Conservation (phyloP, 2,329 filamentous ascomycete genomes). For the Zymoseptoria crescenta region DNA sequence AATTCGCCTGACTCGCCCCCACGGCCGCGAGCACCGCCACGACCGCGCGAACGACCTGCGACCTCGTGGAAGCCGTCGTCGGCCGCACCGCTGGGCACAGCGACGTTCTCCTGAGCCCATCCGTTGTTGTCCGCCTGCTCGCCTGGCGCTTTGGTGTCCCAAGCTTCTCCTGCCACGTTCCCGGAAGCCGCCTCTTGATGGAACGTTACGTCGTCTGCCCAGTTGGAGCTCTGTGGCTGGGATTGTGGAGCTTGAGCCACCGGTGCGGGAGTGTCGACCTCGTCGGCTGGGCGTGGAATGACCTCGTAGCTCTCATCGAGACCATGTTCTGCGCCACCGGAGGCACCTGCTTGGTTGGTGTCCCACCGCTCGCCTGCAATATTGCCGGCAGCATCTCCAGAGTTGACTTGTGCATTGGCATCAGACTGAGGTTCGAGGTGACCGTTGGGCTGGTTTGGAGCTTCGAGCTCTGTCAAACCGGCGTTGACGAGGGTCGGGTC, state of each 20-base stretch:
- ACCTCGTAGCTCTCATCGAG: slow-evolving; percentile 66
- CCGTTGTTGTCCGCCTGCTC: slow-evolving; percentile 35
- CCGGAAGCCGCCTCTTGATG: slow-evolving; percentile 19
- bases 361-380: slow-evolving; percentile 62
- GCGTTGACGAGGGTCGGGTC: slow-evolving; percentile 63
- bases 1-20: slow-evolving; percentile 33
- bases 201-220: slow-evolving; percentile 61
- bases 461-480: slow-evolving; percentile 59
- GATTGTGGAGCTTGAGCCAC: slow-evolving; percentile 47
- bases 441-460: slow-evolving; percentile 29
- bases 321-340: slow-evolving; percentile 40
- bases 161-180: slow-evolving; percentile 26
- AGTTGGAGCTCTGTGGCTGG: slow-evolving; percentile 52
- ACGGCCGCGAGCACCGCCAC: slow-evolving; percentile 24
- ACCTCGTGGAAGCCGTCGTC: slow-evolving; percentile 69
- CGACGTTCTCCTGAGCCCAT: slow-evolving; percentile 11
- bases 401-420: slow-evolving; percentile 31
- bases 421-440: slow-evolving; percentile 23
- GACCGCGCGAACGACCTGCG: slow-evolving; percentile 19
- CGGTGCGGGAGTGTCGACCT: slow-evolving; percentile 59
- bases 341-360: slow-evolving; percentile 38
- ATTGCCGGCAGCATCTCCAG: slow-evolving; percentile 38
- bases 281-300: slow-evolving; percentile 62
- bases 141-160: slow-evolving; percentile 27
- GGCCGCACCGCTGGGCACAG: slow-evolving; percentile 27